A percentile compares a stretch with the other conserved stretches of the same genome.
Evolutionary conservation across 208 protist species (phyloP).

Genomic region (Leishmania major): DNA sequence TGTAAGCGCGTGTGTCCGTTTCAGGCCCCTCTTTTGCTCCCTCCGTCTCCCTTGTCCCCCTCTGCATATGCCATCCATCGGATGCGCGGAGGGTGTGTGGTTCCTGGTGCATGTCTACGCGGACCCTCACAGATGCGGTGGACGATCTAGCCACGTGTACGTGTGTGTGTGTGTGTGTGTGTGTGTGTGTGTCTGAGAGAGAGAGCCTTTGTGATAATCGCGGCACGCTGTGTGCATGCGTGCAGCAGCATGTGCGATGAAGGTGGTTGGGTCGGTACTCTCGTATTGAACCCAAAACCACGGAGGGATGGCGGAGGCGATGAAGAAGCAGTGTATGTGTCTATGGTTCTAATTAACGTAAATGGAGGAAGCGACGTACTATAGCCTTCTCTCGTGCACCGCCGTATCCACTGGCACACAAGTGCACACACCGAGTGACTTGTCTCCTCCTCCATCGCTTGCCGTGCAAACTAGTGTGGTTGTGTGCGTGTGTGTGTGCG

Average conservation of each 20-base stretch:
- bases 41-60: not conserved
- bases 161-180: too few species aligned
- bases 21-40: not conserved
- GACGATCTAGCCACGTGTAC: not conserved
- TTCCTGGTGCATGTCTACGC: not conserved
- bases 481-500: conserved; percentile 6
- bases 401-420: not conserved
- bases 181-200: too few species aligned
- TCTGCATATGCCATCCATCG: not conserved
- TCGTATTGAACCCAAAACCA: not conserved
- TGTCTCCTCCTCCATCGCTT: not conserved
- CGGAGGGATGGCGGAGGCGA: not conserved
- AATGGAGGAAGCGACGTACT: not conserved
- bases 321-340: not conserved
- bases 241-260: not conserved
- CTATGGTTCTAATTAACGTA: not conserved
- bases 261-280: not conserved
- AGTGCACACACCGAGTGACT: not conserved
- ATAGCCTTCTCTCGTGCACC: not conserved
- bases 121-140: not conserved
- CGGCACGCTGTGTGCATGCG: not conserved
- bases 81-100: not conserved
- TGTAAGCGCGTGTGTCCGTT: not conserved
- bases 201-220: too few species aligned
- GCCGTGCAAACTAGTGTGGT: not conserved